Evolutionary conservation across 2,329 filamentous ascomycete genomes (phyloP).

Genomic region (Apiospora sp.): DNA sequence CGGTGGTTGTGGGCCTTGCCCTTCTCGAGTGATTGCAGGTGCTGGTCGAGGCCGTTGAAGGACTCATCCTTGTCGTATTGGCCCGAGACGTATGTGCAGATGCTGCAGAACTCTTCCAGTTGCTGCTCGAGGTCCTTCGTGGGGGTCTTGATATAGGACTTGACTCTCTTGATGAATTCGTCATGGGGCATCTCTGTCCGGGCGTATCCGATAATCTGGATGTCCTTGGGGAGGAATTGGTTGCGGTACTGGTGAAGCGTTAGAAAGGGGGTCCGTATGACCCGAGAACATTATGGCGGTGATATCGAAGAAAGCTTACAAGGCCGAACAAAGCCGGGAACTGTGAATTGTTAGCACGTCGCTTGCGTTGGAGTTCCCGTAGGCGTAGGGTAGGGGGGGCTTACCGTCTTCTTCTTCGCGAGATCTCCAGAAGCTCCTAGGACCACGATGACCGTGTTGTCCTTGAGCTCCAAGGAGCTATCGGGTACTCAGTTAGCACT

Average conservation of each 20-base stretch:
- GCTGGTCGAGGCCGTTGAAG: conserved; percentile 84
- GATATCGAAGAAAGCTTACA: conserved; percentile 66
- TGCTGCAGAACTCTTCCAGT: conserved; percentile 84
- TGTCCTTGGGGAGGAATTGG: conserved; percentile 96
- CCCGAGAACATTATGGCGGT: background rate
- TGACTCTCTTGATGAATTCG: conserved; percentile 93
- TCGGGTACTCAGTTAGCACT: background rate
- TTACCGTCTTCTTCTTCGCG: conserved; percentile 99
- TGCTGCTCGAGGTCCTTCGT: conserved; percentile 98
- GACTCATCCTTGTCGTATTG: conserved; percentile 98
- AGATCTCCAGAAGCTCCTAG: conserved; percentile 97
- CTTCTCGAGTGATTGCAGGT: conserved; percentile 85
- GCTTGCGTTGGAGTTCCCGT: conserved; percentile 11
- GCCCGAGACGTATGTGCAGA: conserved; percentile 94
- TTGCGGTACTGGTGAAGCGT: conserved; percentile 79
- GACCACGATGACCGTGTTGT: conserved; percentile 96
- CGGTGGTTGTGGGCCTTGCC: conserved; percentile 85
- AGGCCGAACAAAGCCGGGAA: conserved; percentile 98
- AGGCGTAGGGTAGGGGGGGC: conserved; percentile 40
- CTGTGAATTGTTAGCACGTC: conserved; percentile 56
- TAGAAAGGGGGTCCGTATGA: conserved; percentile 29
- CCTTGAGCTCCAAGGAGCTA: conserved; percentile 93
- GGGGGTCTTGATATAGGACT: conserved; percentile 98
- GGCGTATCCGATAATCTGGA: conserved; percentile 98
- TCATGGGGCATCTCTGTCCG: conserved; percentile 99